Evolutionary conservation across 306 rosid species (phyloP).

Genomic region (Vigna trinervia): DNA sequence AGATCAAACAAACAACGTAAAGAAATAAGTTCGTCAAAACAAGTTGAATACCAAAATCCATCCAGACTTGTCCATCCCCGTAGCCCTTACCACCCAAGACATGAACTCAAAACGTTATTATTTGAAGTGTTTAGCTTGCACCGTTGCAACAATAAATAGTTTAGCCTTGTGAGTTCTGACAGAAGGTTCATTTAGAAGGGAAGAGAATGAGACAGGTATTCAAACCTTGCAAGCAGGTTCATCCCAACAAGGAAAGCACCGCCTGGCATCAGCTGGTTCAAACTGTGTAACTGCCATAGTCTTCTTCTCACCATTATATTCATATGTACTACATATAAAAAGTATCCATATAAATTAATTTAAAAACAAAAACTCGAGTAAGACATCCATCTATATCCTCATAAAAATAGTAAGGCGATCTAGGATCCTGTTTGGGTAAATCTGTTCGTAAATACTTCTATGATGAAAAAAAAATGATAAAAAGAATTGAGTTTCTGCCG

Average conservation of each 20-base stretch:
- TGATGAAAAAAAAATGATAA: not conserved
- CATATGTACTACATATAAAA: slow-evolving; percentile 61
- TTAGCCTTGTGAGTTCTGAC: slow-evolving; percentile 12
- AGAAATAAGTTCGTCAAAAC: slow-evolving; percentile 19
- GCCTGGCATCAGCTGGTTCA: slow-evolving; percentile 97
- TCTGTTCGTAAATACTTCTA: not conserved
- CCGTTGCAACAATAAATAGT: slow-evolving; percentile 17
- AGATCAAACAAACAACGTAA: slow-evolving; percentile 32
- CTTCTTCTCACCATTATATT: slow-evolving; percentile 82
- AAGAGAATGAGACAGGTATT: slow-evolving; percentile 39
- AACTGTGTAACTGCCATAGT: slow-evolving; percentile 98
- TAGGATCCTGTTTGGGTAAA: not conserved
- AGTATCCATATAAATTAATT: slow-evolving; percentile 20
- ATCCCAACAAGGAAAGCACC: slow-evolving; percentile 99
- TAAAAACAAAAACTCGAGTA: not conserved
- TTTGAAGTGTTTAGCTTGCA: slow-evolving; percentile 15
- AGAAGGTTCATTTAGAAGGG: slow-evolving; percentile 26
- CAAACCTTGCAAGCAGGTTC: slow-evolving; percentile 98
- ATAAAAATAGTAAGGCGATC: not conserved
- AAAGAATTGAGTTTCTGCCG: not conserved
- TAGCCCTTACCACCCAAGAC: slow-evolving; percentile 27
- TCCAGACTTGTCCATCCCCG: not conserved
- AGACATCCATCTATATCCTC: not conserved
- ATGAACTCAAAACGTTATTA: slow-evolving; percentile 34
- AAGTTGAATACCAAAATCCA: slow-evolving; percentile 36